Percentiles rank a stretch among this genome's conserved stretches.
These are phyloP conservation scores for Bothriochloa decipiens DNA, from an alignment of 176 grass and related monocot species.

Conservation along the genomic window DNA sequence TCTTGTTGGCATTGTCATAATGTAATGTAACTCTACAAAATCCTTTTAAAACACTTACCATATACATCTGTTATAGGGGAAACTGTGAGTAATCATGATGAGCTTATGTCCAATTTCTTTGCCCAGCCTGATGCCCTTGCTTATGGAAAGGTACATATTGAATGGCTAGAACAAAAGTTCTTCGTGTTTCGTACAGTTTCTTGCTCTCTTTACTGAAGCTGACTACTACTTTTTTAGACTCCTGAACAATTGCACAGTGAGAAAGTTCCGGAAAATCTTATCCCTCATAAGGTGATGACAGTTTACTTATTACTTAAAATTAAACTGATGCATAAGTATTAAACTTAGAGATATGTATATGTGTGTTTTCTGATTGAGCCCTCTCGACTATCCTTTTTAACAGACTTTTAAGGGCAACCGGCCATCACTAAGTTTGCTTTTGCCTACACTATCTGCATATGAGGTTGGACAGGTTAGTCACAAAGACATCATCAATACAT, in stretches of 20 bases:
- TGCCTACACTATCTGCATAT: conserved; percentile 79
- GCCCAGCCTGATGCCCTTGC: conserved; percentile 99
- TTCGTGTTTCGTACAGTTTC: conserved; percentile 12
- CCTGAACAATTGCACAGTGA: conserved; percentile 80
- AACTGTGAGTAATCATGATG: conserved; percentile 95
- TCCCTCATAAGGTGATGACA: conserved; percentile 83
- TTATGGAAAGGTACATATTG: conserved; percentile 81
- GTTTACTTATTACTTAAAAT: background rate
- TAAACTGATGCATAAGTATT: background rate
- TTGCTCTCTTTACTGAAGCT: conserved; percentile 35
- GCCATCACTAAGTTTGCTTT: conserved; percentile 83
- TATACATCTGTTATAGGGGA: conserved; percentile 60
- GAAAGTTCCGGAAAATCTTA: conserved; percentile 71
- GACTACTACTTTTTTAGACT: conserved; percentile 55
- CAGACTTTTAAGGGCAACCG: conserved; percentile 91
- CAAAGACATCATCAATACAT: conserved; percentile 11
- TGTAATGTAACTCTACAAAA: conserved; percentile 12
- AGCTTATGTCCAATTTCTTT: conserved; percentile 99
- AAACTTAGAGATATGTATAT: conserved; percentile 35
- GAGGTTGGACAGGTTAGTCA: conserved; percentile 80
- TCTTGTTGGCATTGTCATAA: conserved; percentile 10
- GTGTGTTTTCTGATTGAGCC: conserved; percentile 27
- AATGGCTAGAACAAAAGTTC: conserved; percentile 34
- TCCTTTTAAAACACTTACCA: conserved; percentile 31
- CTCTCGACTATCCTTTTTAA: conserved; percentile 27